Conservation (phyloP, 2,329 filamentous ascomycete species). For the Trichoderma hamatum region DNA sequence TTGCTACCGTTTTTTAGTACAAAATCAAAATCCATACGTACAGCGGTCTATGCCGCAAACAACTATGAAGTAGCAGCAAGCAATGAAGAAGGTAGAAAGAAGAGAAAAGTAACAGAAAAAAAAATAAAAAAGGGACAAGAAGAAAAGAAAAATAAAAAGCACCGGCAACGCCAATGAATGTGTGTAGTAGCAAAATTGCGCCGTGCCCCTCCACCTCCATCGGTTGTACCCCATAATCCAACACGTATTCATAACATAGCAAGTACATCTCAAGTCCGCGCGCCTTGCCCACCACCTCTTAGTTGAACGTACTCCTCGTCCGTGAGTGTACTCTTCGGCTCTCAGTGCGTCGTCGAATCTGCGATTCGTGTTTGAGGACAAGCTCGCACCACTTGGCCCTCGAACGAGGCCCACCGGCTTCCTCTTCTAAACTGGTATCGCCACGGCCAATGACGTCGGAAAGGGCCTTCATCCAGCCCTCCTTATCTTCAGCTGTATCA, state of each 20-base stretch:
- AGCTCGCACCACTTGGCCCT: conserved; percentile 69
- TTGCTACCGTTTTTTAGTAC: conserved; percentile 28
- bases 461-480: conserved; percentile 91
- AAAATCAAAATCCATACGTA: conserved; percentile 28
- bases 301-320: conserved; percentile 61
- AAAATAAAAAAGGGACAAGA: conserved; percentile 28
- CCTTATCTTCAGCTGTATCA: conserved; percentile 83
- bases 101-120: conserved; percentile 27
- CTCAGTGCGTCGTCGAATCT: conserved; percentile 58
- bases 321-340: conserved; percentile 57
- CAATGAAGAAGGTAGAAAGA: conserved; percentile 24
- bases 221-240: conserved; percentile 27
- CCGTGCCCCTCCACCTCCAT: conserved; percentile 21
- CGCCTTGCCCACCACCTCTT: conserved; percentile 31
- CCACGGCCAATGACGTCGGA: conserved; percentile 67
- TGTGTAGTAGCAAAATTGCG: conserved; percentile 26
- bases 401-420: conserved; percentile 45
- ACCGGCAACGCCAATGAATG: conserved; percentile 28
- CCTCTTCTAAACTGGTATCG: conserved; percentile 53
- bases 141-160: conserved; percentile 27
- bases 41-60: conserved; percentile 21
- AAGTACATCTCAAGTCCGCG: conserved; percentile 21
- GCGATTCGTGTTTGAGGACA: conserved; percentile 65
- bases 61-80: conserved; percentile 17
- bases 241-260: conserved; percentile 26